Evolutionary conservation across 106 monocot genomes (phyloP).

Genomic region (Chionographis japonica): DNA sequence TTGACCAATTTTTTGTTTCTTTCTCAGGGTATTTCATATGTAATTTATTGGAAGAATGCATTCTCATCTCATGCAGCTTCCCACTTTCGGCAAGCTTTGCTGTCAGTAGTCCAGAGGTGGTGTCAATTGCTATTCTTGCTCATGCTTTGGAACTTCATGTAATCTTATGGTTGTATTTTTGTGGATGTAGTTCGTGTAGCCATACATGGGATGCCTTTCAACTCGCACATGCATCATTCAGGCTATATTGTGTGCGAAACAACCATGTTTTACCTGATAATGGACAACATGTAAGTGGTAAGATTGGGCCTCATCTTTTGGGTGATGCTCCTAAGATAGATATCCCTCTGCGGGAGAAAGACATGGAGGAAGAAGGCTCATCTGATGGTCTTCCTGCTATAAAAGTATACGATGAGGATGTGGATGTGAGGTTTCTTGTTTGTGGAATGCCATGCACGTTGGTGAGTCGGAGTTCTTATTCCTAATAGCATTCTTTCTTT

Average conservation of each 20-base stretch:
- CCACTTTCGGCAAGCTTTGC: slow-evolving; percentile 71
- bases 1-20: too few relatives aligned
- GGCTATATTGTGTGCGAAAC: slow-evolving; percentile 57
- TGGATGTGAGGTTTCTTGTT: slow-evolving; percentile 69
- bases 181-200: slow-evolving; percentile 59
- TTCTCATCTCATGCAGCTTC: slow-evolving; percentile 67
- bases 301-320: slow-evolving; percentile 55
- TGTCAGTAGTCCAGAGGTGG: slow-evolving; percentile 92
- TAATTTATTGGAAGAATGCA: slow-evolving; percentile 80
- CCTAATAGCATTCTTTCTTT: not conserved
- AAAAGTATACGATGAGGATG: slow-evolving; percentile 76
- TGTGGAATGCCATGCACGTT: slow-evolving; percentile 77
- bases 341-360: slow-evolving; percentile 40
- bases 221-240: slow-evolving; percentile 56
- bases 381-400: slow-evolving; percentile 59
- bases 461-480: slow-evolving; percentile 38
- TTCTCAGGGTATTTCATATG: slow-evolving; percentile 72
- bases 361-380: slow-evolving; percentile 29
- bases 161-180: slow-evolving; percentile 6
- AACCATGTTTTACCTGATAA: slow-evolving; percentile 29
- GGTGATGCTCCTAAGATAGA: slow-evolving; percentile 84
- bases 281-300: too few relatives aligned
- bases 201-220: slow-evolving; percentile 69
- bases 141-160: slow-evolving; percentile 1
- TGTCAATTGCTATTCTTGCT: not conserved